Evolutionary conservation across 768 basidiomycete genomes (phyloP).

Genomic region (Candolleomyces efflorescens): DNA sequence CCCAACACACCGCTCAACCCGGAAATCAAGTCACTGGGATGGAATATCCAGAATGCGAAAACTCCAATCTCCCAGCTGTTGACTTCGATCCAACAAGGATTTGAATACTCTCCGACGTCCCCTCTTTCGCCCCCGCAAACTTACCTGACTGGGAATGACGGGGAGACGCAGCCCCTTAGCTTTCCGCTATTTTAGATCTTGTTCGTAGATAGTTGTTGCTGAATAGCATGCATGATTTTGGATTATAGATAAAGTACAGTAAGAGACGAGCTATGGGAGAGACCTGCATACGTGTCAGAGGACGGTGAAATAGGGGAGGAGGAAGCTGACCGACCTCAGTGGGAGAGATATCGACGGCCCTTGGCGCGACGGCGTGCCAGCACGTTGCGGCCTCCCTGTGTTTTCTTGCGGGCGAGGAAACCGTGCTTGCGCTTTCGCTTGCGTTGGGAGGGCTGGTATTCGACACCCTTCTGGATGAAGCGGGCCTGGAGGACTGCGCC

Average conservation of each 20-base stretch:
- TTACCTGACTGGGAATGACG: constrained; percentile 22
- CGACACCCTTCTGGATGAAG: constrained; percentile 69
- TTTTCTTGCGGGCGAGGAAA: constrained; percentile 75
- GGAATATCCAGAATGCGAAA: constrained; percentile 20
- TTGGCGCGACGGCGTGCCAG: constrained; percentile 66
- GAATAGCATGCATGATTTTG: background rate
- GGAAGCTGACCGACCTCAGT: constrained; percentile 38
- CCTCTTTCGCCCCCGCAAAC: constrained; percentile 56
- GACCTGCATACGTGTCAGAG: background rate
- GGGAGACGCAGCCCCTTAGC: background rate
- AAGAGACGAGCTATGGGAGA: background rate
- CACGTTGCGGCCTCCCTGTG: constrained; percentile 65
- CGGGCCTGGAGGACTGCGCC: constrained; percentile 51
- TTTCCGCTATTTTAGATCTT: constrained; percentile 13
- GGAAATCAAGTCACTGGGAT: background rate
- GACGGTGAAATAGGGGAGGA: too few relatives aligned
- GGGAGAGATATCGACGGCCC: constrained; percentile 76
- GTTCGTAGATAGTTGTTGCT: background rate
- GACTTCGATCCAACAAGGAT: constrained; percentile 62
- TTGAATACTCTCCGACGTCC: constrained; percentile 59
- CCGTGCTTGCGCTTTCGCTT: constrained; percentile 92
- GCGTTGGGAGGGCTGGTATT: constrained; percentile 95
- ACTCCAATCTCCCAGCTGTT: constrained; percentile 68
- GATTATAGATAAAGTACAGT: constrained; percentile 1
- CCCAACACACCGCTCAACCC: constrained; percentile 3